phyloP scores from a whole-genome alignment of 1,284 basidiomycete species.

The Ceratorhiza oryzae-sativae region DNA sequence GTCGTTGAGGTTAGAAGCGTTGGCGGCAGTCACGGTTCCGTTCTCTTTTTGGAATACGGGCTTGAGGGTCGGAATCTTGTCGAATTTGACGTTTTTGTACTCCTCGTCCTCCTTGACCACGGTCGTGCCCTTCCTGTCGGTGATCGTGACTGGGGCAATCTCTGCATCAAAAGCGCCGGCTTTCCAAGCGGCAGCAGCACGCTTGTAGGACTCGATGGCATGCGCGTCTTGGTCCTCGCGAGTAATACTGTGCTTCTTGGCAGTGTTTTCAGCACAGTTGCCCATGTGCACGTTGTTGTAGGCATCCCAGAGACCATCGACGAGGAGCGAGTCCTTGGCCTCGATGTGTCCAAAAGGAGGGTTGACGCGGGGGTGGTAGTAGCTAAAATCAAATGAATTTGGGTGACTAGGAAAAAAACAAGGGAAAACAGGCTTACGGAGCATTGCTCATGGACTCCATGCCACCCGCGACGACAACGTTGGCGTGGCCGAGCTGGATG shows the following conservation, averaged over 20 bases:
- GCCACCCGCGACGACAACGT: slow-evolving; percentile 90
- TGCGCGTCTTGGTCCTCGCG: slow-evolving; percentile 89
- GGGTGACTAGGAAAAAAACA: slow-evolving; percentile 22
- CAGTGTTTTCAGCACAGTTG: slow-evolving; percentile 90
- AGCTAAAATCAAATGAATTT: slow-evolving; percentile 59
- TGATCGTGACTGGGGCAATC: slow-evolving; percentile 91
- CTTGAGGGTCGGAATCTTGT: slow-evolving; percentile 86
- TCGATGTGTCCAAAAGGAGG: slow-evolving; percentile 91
- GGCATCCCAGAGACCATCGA: slow-evolving; percentile 94
- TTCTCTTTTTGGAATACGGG: slow-evolving; percentile 87
- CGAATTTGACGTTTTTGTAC: slow-evolving; percentile 93
- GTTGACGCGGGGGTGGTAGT: slow-evolving; percentile 88
- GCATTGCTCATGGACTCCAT: slow-evolving; percentile 99
- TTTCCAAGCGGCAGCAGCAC: slow-evolving; percentile 91
- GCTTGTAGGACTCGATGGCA: slow-evolving; percentile 93
- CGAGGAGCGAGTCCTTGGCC: slow-evolving; percentile 86
- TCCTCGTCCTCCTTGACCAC: slow-evolving; percentile 96
- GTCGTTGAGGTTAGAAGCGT: slow-evolving; percentile 95
- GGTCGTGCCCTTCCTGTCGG: slow-evolving; percentile 86
- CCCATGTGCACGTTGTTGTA: slow-evolving; percentile 98
- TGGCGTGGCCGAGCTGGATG: slow-evolving; percentile 86
- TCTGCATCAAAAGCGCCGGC: slow-evolving; percentile 85
- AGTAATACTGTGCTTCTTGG: slow-evolving; percentile 82
- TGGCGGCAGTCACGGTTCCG: slow-evolving; percentile 93
- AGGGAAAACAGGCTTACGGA: slow-evolving; percentile 64